These are phyloP conservation scores for Rhodofomes roseus DNA, from an alignment of 1,284 basidiomycete genomes.

Conservation along the genomic window DNA sequence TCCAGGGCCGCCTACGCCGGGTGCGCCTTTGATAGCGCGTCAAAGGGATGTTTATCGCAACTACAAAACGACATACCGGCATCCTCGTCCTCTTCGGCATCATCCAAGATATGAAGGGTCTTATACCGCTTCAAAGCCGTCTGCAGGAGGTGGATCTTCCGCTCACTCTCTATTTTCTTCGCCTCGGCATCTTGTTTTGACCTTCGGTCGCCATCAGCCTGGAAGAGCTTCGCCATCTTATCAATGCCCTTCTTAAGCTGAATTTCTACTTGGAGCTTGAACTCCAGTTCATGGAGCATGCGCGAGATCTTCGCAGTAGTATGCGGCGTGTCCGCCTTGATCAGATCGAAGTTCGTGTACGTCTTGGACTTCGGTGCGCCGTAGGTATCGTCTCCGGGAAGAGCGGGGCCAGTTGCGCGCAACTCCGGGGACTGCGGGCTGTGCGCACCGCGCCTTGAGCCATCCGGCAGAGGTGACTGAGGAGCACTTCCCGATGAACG, in stretches of 20 bases:
- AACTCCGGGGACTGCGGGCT: constrained; percentile 39
- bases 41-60: constrained; percentile 2
- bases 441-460: constrained; percentile 36
- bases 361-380: constrained; percentile 52
- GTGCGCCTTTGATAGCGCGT: constrained; percentile 1
- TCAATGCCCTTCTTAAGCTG: constrained; percentile 99
- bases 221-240: constrained; percentile 96
- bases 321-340: constrained; percentile 96
- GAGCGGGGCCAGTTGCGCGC: constrained; percentile 27
- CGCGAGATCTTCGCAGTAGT: constrained; percentile 95
- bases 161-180: constrained; percentile 92
- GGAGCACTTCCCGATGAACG: constrained; percentile 37
- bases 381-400: constrained; percentile 36
- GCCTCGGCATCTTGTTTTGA: constrained; percentile 88
- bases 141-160: constrained; percentile 92
- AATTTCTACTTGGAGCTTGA: constrained; percentile 97
- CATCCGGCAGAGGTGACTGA: constrained; percentile 36
- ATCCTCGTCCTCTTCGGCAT: constrained; percentile 69
- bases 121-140: constrained; percentile 95
- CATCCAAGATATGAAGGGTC: constrained; percentile 91
- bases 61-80: constrained; percentile 33
- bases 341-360: constrained; percentile 84
- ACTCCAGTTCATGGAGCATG: constrained; percentile 99
- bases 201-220: constrained; percentile 95
- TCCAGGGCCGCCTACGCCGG: constrained; percentile 38